Evolutionary conservation across 1,139 yeast species (phyloP).

Genomic region (Yamadazyma conglobata): DNA sequence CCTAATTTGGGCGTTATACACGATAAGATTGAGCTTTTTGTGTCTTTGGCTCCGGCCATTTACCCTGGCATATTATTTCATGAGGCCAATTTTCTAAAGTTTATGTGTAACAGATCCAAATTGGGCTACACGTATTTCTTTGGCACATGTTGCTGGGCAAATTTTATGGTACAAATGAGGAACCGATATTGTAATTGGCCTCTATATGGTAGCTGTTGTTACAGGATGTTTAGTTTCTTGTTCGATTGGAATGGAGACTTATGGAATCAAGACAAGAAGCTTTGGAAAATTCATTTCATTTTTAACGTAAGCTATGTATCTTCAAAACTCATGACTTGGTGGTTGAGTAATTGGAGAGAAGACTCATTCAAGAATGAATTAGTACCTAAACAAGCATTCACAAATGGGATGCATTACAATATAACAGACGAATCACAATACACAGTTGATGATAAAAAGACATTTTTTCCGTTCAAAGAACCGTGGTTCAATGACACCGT

Average conservation of each 20-base stretch:
- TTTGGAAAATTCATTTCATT: conserved; percentile 70
- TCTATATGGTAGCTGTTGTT: conserved; percentile 61
- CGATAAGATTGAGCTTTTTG: conserved; percentile 58
- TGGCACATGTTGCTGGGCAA: conserved; percentile 60
- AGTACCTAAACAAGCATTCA: conserved; percentile 31
- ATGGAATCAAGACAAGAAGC: conserved; percentile 60
- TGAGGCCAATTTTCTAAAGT: conserved; percentile 53
- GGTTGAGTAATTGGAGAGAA: conserved; percentile 54
- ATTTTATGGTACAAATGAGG: conserved; percentile 53
- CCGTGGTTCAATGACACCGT: conserved; percentile 57
- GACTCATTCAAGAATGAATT: conserved; percentile 42
- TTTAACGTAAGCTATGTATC: conserved; percentile 87
- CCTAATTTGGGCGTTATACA: conserved; percentile 29
- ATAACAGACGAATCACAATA: conserved; percentile 14
- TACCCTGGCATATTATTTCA: conserved; percentile 76
- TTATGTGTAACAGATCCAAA: conserved; percentile 43
- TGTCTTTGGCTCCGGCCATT: conserved; percentile 86
- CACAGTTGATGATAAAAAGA: conserved; percentile 40
- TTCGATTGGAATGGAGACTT: conserved; percentile 81
- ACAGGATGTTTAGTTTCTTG: conserved; percentile 75
- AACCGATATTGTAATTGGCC: conserved; percentile 39
- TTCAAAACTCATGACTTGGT: conserved; percentile 83
- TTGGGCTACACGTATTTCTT: conserved; percentile 45
- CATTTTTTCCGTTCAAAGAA: conserved; percentile 49
- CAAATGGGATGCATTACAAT: conserved; percentile 24